A percentile compares a stretch with the other conserved stretches of the same genome.
Conservation (phyloP, 176 grass and related monocot species). For the Secale cereale region DNA sequence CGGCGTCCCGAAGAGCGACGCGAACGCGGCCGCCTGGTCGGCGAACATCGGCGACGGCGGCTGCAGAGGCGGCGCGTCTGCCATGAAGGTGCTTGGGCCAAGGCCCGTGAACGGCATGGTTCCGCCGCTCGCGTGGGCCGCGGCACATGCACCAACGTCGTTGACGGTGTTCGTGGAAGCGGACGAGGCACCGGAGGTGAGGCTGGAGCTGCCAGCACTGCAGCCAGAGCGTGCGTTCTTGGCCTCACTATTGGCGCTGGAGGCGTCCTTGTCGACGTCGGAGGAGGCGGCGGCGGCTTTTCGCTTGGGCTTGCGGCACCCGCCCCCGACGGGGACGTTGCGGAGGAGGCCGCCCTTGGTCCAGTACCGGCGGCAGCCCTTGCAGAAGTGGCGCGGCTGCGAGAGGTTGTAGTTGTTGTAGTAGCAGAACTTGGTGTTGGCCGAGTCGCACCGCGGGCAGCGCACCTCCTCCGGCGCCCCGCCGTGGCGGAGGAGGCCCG, state of each 20-base stretch:
- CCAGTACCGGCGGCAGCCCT: constrained; percentile 68
- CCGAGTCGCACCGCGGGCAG: constrained; percentile 66
- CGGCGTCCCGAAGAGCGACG: not conserved
- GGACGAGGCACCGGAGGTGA: not conserved
- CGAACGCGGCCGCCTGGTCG: constrained; percentile 7
- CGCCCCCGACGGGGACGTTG: constrained; percentile 51
- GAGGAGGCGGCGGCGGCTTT: not conserved
- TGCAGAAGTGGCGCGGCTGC: constrained; percentile 74
- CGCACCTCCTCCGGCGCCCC: constrained; percentile 22
- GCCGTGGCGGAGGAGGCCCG: not conserved
- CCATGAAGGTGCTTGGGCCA: not conserved
- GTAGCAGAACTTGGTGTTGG: constrained; percentile 81
- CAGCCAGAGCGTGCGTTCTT: not conserved
- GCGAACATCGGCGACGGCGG: constrained; percentile 22
- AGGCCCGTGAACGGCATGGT: not conserved
- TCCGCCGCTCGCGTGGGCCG: not conserved
- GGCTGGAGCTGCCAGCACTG: not conserved
- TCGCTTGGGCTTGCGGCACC: constrained; percentile 36
- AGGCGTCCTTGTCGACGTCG: not conserved
- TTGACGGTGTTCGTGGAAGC: not conserved
- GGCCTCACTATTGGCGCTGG: not conserved
- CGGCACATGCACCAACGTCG: not conserved
- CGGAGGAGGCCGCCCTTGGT: constrained; percentile 59
- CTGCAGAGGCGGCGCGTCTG: not conserved
- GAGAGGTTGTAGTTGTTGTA: constrained; percentile 75